Percentiles rank a stretch among this genome's conserved stretches.
Conservation (phyloP, 306 rosid genomes). For the Medicago ruthenica region DNA sequence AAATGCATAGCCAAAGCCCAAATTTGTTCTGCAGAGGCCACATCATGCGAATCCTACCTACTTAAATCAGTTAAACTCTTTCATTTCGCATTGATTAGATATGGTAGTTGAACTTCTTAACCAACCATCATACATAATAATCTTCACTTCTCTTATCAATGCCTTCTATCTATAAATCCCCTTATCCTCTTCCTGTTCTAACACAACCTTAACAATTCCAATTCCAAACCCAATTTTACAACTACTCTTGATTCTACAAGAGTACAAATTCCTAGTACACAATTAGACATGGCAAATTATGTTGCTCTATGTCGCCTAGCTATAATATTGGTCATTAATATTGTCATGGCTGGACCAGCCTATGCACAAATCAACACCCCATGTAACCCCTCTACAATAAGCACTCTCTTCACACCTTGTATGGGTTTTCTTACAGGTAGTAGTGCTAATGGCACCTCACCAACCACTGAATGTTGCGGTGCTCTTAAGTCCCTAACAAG, state of each 20-base stretch:
- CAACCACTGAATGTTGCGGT: slow-evolving; percentile 64
- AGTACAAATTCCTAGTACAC: background rate
- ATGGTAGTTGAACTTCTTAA: slow-evolving; percentile 80
- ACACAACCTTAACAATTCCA: slow-evolving; percentile 35
- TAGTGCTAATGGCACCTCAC: slow-evolving; percentile 64
- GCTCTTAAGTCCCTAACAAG: slow-evolving; percentile 59
- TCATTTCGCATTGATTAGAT: slow-evolving; percentile 47
- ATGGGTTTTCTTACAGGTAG: slow-evolving; percentile 64
- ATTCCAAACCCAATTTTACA: slow-evolving; percentile 29
- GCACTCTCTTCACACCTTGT: slow-evolving; percentile 70
- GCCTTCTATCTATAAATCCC: slow-evolving; percentile 58
- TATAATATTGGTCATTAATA: slow-evolving; percentile 41
- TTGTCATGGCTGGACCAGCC: slow-evolving; percentile 48
- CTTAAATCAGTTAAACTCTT: slow-evolving; percentile 35
- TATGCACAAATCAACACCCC: slow-evolving; percentile 61
- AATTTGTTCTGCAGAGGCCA: slow-evolving; percentile 22
- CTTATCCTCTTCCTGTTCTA: slow-evolving; percentile 21
- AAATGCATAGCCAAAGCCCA: no score
- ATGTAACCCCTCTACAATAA: slow-evolving; percentile 56
- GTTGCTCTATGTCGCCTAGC: slow-evolving; percentile 16
- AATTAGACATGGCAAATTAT: slow-evolving; percentile 44
- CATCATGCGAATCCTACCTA: slow-evolving; percentile 45
- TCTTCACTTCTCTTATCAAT: slow-evolving; percentile 26
- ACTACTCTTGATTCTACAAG: slow-evolving; percentile 20
- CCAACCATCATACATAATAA: slow-evolving; percentile 52